A percentile compares a stretch with the other conserved stretches of the same genome.
Conservation (phyloP, 441 rosid genomes). For the Eruca vesicaria region DNA sequence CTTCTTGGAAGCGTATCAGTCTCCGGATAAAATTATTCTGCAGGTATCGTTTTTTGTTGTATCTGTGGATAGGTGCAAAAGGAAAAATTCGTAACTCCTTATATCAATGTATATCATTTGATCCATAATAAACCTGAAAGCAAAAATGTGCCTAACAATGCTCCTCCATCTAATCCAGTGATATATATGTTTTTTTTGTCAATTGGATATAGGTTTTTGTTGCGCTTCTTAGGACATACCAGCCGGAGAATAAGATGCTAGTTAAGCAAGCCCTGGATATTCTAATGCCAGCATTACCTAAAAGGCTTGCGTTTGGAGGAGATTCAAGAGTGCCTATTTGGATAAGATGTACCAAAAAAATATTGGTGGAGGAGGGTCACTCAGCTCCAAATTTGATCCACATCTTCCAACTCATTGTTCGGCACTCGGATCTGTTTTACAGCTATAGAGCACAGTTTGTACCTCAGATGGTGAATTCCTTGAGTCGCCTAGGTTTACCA, state of each 20-base stretch:
- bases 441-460: conserved; percentile 99
- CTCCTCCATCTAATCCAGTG: conserved; percentile 11
- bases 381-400: conserved; percentile 95
- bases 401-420: conserved; percentile 96
- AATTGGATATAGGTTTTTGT: conserved; percentile 83
- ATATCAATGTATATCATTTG: not conserved
- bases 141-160: not conserved
- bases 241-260: conserved; percentile 93
- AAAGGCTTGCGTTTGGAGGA: conserved; percentile 89
- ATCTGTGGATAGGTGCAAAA: conserved; percentile 50
- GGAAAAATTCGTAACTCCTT: conserved; percentile 4
- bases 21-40: conserved; percentile 97
- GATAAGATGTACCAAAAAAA: conserved; percentile 96
- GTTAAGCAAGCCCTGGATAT: conserved; percentile 99
- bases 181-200: conserved; percentile 8
- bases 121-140: conserved; percentile 1
- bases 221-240: conserved; percentile 98
- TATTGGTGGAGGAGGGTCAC: conserved; percentile 98
- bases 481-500: conserved; percentile 97
- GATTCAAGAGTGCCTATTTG: conserved; percentile 99
- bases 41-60: conserved; percentile 66
- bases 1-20: conserved; percentile 99
- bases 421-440: conserved; percentile 95
- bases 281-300: conserved; percentile 96
- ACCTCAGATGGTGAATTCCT: conserved; percentile 99